These are phyloP conservation scores for Sugiyamaella xylanicola DNA, from an alignment of 1,139 yeast genomes.

Conservation along the genomic window DNA sequence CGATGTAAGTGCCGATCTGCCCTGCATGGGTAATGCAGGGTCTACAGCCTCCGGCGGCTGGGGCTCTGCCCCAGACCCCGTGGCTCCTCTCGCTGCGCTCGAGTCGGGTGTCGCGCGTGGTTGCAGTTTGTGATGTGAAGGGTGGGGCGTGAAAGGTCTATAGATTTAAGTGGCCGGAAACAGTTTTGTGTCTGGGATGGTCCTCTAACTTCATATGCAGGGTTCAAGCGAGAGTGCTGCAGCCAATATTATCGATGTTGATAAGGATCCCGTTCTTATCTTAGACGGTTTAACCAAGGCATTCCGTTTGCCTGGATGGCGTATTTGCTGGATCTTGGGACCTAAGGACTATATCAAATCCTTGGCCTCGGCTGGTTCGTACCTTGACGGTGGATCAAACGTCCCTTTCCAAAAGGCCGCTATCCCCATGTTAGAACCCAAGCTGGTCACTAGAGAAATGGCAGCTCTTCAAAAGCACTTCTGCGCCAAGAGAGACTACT, in stretches of 20 bases:
- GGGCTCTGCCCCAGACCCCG: constrained; percentile 11
- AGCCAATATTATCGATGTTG: constrained; percentile 58
- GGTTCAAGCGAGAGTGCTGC: constrained; percentile 63
- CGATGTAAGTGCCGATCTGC: constrained; percentile 43
- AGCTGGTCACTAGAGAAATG: constrained; percentile 56
- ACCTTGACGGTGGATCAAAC: constrained; percentile 66
- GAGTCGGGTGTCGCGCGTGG: constrained; percentile 46
- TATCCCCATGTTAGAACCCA: constrained; percentile 58
- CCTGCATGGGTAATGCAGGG: constrained; percentile 50
- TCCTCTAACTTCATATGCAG: constrained; percentile 26
- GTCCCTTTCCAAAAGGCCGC: constrained; percentile 69
- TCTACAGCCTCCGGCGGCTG: constrained; percentile 8
- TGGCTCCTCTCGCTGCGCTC: constrained; percentile 8
- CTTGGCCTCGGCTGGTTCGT: constrained; percentile 64
- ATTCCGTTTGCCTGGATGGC: constrained; percentile 69
- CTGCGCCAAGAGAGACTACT: constrained; percentile 62
- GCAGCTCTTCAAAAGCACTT: constrained; percentile 63
- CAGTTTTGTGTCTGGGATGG: not conserved
- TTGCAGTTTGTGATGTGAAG: too few relatives aligned
- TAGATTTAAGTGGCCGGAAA: too few relatives aligned
- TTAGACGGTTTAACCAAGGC: constrained; percentile 68
- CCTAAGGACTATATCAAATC: constrained; percentile 65
- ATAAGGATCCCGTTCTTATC: constrained; percentile 63
- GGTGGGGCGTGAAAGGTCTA: too few relatives aligned
- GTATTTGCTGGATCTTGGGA: constrained; percentile 69